Conservation (phyloP, 345 rosid genomes). For the Pistacia integerrima region DNA sequence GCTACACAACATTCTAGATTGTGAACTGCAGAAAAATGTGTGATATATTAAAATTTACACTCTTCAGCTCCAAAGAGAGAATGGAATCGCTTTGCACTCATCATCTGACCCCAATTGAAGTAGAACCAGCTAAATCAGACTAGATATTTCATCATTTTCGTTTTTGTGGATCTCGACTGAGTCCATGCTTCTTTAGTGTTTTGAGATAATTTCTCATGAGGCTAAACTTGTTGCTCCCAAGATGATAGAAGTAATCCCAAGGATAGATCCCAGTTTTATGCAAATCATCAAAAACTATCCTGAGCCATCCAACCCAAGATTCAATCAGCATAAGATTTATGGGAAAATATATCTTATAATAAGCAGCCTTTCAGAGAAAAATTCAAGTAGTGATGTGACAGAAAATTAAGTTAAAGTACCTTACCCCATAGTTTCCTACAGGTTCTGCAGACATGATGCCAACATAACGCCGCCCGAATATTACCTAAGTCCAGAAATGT, state of each 20-base stretch:
- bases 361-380: not conserved
- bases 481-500: constrained; percentile 55
- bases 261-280: constrained; percentile 94
- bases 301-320: constrained; percentile 31
- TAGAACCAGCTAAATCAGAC: not conserved
- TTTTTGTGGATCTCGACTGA: constrained; percentile 76
- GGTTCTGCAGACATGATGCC: constrained; percentile 97
- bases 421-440: constrained; percentile 94
- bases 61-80: not conserved
- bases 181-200: constrained; percentile 75
- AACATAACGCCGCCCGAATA: constrained; percentile 82
- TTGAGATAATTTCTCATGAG: constrained; percentile 80
- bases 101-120: not conserved
- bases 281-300: constrained; percentile 89
- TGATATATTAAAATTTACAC: not conserved
- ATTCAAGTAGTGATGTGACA: not conserved
- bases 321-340: not conserved
- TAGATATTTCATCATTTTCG: constrained; percentile 42
- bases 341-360: not conserved
- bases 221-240: constrained; percentile 80
- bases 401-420: constrained; percentile 45
- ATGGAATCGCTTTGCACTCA: not conserved
- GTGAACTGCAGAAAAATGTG: not conserved
- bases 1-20: not conserved
- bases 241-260: constrained; percentile 82